Conservation (phyloP, 2,329 filamentous ascomycete species). For the Neonectria punicea region DNA sequence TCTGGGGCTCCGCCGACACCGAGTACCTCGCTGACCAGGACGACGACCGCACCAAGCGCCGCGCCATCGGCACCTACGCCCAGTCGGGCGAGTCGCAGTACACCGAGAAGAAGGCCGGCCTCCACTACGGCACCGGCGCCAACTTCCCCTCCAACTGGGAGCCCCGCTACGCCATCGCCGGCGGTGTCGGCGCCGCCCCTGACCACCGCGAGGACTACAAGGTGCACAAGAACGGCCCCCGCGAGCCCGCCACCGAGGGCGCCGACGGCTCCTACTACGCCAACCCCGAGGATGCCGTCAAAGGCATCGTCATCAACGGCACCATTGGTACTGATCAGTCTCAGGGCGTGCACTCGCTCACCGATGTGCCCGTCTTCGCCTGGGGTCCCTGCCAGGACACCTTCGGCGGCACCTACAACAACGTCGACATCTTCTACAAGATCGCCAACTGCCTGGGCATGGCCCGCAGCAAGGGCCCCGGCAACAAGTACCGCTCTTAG, state of each 20-base stretch:
- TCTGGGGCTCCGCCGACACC: slow-evolving; percentile 85
- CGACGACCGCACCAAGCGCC: slow-evolving; percentile 77
- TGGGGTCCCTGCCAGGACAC: slow-evolving; percentile 81
- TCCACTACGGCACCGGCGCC: slow-evolving; percentile 77
- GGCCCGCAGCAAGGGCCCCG: slow-evolving; percentile 41
- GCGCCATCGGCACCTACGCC: slow-evolving; percentile 78
- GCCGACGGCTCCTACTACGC: slow-evolving; percentile 71
- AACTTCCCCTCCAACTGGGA: slow-evolving; percentile 89
- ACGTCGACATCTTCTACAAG: slow-evolving; percentile 79
- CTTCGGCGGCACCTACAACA: slow-evolving; percentile 78
- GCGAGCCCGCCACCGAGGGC: slow-evolving; percentile 67
- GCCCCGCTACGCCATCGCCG: slow-evolving; percentile 82
- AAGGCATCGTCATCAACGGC: slow-evolving; percentile 80
- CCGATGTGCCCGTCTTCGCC: slow-evolving; percentile 82
- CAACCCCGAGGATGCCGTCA: slow-evolving; percentile 72
- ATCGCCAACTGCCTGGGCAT: slow-evolving; percentile 76
- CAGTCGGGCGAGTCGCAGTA: slow-evolving; percentile 82
- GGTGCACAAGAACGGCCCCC: slow-evolving; percentile 73
- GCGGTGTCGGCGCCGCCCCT: slow-evolving; percentile 76
- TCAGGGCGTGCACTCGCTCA: slow-evolving; percentile 80
- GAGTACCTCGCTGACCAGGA: slow-evolving; percentile 75
- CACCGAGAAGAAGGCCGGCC: slow-evolving; percentile 64
- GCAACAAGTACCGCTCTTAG: slow-evolving; percentile 35
- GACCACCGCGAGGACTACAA: slow-evolving; percentile 82
- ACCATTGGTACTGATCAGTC: slow-evolving; percentile 71